Evolutionary conservation across 78 protist species (phyloP).

Genomic region (Polysphondylium violaceum): DNA sequence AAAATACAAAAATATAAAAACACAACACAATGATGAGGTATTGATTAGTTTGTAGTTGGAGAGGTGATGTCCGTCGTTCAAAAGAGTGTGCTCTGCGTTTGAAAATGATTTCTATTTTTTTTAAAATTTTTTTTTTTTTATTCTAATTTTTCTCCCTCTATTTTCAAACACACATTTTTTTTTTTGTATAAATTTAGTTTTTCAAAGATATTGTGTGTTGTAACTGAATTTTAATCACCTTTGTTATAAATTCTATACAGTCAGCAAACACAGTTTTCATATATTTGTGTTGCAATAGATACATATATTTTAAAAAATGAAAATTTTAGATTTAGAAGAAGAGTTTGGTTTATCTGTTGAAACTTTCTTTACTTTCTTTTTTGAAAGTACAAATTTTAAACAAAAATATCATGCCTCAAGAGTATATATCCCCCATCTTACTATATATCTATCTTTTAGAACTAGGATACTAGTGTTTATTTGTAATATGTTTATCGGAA

Average conservation of each 20-base stretch:
- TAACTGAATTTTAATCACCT: background rate
- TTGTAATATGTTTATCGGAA: too few relatives aligned
- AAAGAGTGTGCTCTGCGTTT: too few relatives aligned
- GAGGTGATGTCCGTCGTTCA: too few relatives aligned
- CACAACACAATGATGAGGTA: too few relatives aligned
- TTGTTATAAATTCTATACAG: background rate
- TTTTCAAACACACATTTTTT: too few relatives aligned
- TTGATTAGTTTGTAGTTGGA: too few relatives aligned
- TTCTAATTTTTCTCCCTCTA: background rate
- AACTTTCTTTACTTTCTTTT: slow-evolving; percentile 74
- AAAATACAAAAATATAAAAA: background rate
- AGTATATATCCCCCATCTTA: slow-evolving; percentile 6
- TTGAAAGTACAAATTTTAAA: slow-evolving; percentile 58
- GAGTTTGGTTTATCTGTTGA: slow-evolving; percentile 69
- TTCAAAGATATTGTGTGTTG: background rate
- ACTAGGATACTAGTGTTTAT: too few relatives aligned
- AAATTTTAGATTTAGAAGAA: slow-evolving; percentile 55
- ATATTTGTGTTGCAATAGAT: background rate
- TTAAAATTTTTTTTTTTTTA: background rate
- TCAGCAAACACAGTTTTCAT: background rate
- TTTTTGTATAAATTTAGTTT: too few relatives aligned
- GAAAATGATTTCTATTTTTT: background rate
- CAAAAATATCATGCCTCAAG: slow-evolving; percentile 63
- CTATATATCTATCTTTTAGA: too few relatives aligned
- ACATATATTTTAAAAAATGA: slow-evolving; percentile 17